Percentiles rank a stretch among this genome's conserved stretches.
Evolutionary conservation across 2,329 filamentous ascomycete genomes (phyloP).

Genomic region (Huntiella moniliformis): DNA sequence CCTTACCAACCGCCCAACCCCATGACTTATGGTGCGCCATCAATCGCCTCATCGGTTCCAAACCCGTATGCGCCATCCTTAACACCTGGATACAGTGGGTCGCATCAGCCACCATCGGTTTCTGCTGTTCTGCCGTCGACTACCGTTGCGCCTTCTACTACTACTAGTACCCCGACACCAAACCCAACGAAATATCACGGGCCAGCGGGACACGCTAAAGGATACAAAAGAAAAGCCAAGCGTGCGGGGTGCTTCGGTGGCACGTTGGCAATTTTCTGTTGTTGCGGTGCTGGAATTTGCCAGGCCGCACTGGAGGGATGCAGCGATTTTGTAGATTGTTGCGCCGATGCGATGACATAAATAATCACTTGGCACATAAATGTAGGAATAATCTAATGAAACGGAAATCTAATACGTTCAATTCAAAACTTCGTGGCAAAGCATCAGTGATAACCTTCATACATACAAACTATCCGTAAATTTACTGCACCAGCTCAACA

Average conservation of each 20-base stretch:
- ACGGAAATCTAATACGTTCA: too few relatives aligned
- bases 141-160: too few relatives aligned
- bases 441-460: neutral
- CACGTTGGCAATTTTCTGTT: neutral
- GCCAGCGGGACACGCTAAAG: neutral
- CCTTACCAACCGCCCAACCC: neutral
- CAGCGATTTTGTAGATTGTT: conserved; percentile 1
- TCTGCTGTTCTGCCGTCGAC: too few relatives aligned
- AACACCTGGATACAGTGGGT: too few relatives aligned
- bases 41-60: neutral
- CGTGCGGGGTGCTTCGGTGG: neutral
- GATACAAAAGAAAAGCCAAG: neutral
- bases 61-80: neutral
- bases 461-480: neutral
- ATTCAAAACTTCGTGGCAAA: neutral
- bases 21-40: conserved; percentile 16
- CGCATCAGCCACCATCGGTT: too few relatives aligned
- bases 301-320: neutral
- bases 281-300: neutral
- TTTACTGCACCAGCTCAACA: conserved; percentile 30
- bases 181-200: neutral
- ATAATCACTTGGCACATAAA: neutral
- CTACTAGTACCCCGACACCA: neutral
- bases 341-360: neutral
- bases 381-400: too few relatives aligned